Percentiles rank a stretch among this genome's conserved stretches.
Evolutionary conservation across 495 filamentous ascomycete species (phyloP).

Genomic region (Hypoxylon lenormandii): DNA sequence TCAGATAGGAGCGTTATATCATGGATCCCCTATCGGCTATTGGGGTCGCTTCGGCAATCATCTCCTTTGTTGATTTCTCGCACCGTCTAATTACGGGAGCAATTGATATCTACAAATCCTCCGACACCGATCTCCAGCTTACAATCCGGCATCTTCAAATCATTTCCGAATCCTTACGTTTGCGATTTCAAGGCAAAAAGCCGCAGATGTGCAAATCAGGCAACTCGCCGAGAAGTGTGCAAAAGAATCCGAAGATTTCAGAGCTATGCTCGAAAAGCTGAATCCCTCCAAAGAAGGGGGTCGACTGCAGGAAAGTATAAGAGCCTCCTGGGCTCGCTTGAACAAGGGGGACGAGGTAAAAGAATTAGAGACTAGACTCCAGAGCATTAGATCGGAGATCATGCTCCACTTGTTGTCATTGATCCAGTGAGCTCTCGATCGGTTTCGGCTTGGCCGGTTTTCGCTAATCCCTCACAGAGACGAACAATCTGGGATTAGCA

Average conservation of each 20-base stretch:
- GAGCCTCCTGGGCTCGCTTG: neutral
- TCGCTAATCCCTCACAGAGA: neutral
- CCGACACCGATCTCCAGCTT: no score
- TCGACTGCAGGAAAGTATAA: no score
- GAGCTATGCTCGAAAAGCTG: no score
- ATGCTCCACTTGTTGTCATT: neutral
- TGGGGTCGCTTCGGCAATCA: conserved; percentile 31
- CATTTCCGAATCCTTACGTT: no score
- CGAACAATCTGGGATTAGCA: neutral
- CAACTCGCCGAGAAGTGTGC: no score
- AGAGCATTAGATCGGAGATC: neutral
- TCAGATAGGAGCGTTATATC: no score
- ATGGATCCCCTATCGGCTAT: conserved; percentile 26
- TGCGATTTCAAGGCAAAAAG: no score
- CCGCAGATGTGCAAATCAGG: no score
- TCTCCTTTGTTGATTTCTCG: conserved; percentile 44
- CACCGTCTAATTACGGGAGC: conserved; percentile 30
- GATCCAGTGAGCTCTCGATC: neutral
- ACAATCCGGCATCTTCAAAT: no score
- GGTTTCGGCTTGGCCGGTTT: neutral
- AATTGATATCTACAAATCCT: conserved; percentile 30
- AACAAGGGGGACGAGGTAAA: neutral
- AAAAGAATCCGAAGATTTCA: no score
- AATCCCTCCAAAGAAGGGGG: no score
- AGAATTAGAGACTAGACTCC: neutral